These are phyloP conservation scores for Boechera retrofracta DNA, from an alignment of 345 rosid genomes.

Conservation along the genomic window DNA sequence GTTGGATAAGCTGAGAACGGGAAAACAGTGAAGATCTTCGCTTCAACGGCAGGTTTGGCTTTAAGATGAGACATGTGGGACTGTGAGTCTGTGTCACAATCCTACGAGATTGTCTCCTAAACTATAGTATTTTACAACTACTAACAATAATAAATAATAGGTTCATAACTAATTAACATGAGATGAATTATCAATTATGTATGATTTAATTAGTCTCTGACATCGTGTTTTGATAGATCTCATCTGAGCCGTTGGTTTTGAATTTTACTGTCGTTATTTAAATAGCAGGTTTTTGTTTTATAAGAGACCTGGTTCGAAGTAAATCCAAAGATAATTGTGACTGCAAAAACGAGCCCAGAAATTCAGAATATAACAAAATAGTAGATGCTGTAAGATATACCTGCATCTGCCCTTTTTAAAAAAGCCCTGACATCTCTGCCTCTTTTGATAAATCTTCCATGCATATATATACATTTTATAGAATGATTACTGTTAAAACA, in stretches of 20 bases:
- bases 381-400: conserved; percentile 38
- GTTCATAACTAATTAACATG: conserved; percentile 20
- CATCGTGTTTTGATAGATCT: conserved; percentile 25
- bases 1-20: conserved; percentile 26
- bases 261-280: conserved; percentile 46
- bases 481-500: neutral
- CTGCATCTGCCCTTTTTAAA: conserved; percentile 21
- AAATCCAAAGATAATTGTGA: conserved; percentile 44
- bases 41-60: conserved; percentile 57
- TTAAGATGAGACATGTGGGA: conserved; percentile 47
- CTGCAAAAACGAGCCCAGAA: conserved; percentile 31
- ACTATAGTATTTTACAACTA: conserved; percentile 13
- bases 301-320: conserved; percentile 33
- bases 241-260: conserved; percentile 58
- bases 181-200: conserved; percentile 4
- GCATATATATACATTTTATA: neutral
- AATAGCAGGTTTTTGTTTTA: conserved; percentile 37
- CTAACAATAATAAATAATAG: neutral
- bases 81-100: conserved; percentile 39
- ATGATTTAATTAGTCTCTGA: conserved; percentile 25
- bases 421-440: neutral
- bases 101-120: conserved; percentile 39
- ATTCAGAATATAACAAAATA: conserved; percentile 35
- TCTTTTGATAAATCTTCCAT: conserved; percentile 5
- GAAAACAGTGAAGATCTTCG: conserved; percentile 42